Evolutionary conservation across 2,329 filamentous ascomycete genomes (phyloP).

Genomic region (Pseudogymnoascus sp.): DNA sequence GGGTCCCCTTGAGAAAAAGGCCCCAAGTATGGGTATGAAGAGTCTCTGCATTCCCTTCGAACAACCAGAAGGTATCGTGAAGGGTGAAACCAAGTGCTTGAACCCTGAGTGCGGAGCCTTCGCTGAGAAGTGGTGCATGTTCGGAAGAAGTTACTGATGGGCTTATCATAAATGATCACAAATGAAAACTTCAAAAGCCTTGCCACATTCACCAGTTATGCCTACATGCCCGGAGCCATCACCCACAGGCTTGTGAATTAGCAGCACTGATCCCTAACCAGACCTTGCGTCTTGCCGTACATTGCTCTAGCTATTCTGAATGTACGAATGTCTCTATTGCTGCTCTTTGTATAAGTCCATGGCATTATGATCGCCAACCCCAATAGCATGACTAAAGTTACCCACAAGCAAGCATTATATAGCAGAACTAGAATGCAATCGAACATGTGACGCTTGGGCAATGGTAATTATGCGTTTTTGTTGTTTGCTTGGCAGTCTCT

Average conservation of each 20-base stretch:
- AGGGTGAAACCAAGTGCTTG: conserved; percentile 80
- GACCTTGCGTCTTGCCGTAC: neutral
- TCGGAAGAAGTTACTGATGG: conserved; percentile 53
- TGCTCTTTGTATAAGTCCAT: neutral
- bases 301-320: neutral
- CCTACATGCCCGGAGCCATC: neutral
- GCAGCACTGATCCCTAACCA: neutral
- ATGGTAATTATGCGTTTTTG: neutral
- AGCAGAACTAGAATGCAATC: neutral
- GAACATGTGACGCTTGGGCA: neutral
- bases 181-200: neutral
- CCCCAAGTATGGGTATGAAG: conserved; percentile 69
- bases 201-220: neutral
- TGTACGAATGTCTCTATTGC: neutral
- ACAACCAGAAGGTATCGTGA: conserved; percentile 70
- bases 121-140: conserved; percentile 86
- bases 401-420: neutral
- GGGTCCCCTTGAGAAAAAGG: conserved; percentile 35
- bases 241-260: neutral
- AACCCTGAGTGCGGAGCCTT: conserved; percentile 73
- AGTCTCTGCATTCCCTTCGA: conserved; percentile 73
- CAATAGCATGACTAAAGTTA: neutral
- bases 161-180: neutral
- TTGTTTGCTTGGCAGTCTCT: neutral
- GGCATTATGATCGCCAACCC: neutral